A percentile compares a stretch with the other conserved stretches of the same genome.
Conservation (phyloP, 202 grass and related monocot species). For the Alloteropsis angusta region DNA sequence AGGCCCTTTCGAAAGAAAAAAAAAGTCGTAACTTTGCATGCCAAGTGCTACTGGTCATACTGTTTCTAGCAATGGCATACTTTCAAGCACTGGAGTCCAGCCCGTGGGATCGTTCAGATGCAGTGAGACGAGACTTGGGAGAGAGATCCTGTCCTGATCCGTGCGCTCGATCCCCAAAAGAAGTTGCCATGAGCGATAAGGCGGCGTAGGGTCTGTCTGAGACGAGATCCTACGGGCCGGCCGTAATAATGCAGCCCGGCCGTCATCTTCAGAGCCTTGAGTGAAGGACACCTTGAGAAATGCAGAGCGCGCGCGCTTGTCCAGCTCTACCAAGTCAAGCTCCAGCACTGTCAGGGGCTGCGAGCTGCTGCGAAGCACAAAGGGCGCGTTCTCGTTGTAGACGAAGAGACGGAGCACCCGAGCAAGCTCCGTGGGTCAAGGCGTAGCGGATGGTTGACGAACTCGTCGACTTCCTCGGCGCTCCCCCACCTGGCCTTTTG, state of each 20-base stretch:
- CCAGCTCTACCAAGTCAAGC: not conserved
- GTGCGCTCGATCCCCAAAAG: not conserved
- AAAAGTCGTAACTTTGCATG: not conserved
- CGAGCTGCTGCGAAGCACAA: not conserved
- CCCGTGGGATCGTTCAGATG: accelerated
- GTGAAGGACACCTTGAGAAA: not conserved
- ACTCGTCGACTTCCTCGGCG: not conserved
- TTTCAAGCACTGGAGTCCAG: not conserved
- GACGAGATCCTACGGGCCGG: not conserved
- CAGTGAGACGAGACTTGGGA: not conserved
- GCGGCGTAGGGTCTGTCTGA: not conserved
- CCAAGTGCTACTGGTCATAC: not conserved
- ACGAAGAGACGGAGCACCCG: not conserved
- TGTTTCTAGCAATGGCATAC: not conserved
- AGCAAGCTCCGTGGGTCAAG: no score
- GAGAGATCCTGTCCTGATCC: not conserved
- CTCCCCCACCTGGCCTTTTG: not conserved
- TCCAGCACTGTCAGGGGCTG: not conserved
- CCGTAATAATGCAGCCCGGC: not conserved
- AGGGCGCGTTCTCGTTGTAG: accelerated
- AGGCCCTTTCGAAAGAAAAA: no score
- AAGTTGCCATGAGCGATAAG: not conserved
- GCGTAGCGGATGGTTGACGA: not conserved
- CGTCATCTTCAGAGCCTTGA: not conserved
- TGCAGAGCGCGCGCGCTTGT: not conserved